Percentiles rank a stretch among this genome's conserved stretches.
Conservation (phyloP, 371 early-diverging fungal species). For the Actinomortierella wolfii region DNA sequence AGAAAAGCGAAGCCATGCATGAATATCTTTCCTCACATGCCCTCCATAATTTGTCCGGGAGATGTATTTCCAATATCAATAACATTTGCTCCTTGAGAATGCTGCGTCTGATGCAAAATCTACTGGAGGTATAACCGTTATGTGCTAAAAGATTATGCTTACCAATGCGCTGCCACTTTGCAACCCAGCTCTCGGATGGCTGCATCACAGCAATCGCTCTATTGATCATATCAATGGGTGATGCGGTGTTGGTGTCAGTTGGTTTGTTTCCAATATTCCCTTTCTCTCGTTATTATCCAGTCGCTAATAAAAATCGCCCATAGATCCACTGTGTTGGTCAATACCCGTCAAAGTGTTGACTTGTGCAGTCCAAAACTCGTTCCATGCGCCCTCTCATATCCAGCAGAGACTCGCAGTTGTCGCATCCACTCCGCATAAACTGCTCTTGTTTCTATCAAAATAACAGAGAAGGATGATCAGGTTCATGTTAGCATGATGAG, state of each 20-base stretch:
- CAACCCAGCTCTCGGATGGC: slow-evolving; percentile 87
- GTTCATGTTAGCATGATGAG: background rate
- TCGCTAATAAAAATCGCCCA: background rate
- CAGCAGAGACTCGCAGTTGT: slow-evolving; percentile 90
- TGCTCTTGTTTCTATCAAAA: slow-evolving; percentile 65
- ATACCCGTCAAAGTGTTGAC: slow-evolving; percentile 88
- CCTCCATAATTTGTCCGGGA: too few relatives aligned
- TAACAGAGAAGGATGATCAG: background rate
- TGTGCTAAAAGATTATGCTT: too few relatives aligned
- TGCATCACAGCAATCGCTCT: slow-evolving; percentile 82
- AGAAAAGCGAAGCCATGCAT: too few relatives aligned
- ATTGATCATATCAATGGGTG: too few relatives aligned
- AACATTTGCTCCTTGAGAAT: too few relatives aligned
- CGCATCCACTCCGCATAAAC: slow-evolving; percentile 86
- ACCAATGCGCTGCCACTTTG: slow-evolving; percentile 85
- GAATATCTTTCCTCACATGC: too few relatives aligned
- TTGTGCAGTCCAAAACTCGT: slow-evolving; percentile 85
- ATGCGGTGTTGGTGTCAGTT: too few relatives aligned
- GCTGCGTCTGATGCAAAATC: background rate
- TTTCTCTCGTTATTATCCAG: too few relatives aligned
- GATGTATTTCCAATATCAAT: too few relatives aligned
- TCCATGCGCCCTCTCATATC: slow-evolving; percentile 73
- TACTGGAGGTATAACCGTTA: too few relatives aligned
- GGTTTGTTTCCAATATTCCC: too few relatives aligned
- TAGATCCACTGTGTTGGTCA: slow-evolving; percentile 10